Base-by-base conservation (phyloP, 1,284 basidiomycete genomes). In the Heterobasidion occidentale region DNA sequence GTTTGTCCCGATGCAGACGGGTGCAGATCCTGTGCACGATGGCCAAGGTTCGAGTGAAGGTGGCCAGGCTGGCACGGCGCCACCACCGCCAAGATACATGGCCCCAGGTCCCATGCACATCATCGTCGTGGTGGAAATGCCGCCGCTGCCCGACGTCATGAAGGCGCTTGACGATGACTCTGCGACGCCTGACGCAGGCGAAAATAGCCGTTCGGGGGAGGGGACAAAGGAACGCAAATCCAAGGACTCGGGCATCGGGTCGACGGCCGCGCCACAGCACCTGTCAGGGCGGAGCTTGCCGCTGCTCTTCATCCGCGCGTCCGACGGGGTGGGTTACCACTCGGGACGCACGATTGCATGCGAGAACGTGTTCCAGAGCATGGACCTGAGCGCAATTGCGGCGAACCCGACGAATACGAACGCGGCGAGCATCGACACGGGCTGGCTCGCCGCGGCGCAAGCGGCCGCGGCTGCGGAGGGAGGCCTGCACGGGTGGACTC, bases 301-400 rank as follows among this genome's bases (percentile, higher is more conserved):
- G 9, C 65, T 91, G 65, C 67, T 92, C 56, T 86, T 91, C 68
- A 86, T 92, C 62, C 80, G 90, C 56, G 78, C 87, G 56, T 76
- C 77, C 59, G 82, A 92, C 68, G 90, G 90, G 20, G 81, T 91
- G 33, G 89, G 89, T 4, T 92, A 91, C 67, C 89, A 92, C 66
- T 90, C 89, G 35, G 90, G 90, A 46, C 80, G 89, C 58, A 89
- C 89, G 60, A 85, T 94, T 56, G 80, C 90, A 38, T 90, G 86
- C 65, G 90, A 90, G 67, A 92, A 91, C 62, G 81, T 90, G 36
- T 88, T 88, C 69, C 81, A 84, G 61, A 70, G 74, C 15, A 77
- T 88, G 70, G 83, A 83, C 65, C 69, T 88, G 55, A 64, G 74
- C 62, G 73, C 74, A 63, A 67, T 69, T 15, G 71, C 62, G 60